phyloP scores from a whole-genome alignment of 2,329 filamentous ascomycete species.

The Pseudopyricularia cyperi region DNA sequence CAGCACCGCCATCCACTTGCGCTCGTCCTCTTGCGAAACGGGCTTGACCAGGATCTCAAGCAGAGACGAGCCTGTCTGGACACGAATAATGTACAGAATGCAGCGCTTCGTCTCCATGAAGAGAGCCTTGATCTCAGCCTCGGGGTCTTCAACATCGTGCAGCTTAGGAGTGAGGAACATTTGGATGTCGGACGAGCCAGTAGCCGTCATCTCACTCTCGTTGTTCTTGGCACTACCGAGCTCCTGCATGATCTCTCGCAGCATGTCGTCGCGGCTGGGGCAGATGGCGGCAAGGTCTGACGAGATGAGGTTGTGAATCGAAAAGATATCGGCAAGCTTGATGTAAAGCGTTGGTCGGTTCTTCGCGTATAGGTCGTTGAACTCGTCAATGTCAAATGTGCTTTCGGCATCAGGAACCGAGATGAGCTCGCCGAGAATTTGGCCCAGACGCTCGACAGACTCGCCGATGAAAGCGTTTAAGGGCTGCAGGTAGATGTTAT shows the following conservation, averaged over 20 bases:
- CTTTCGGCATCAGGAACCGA: slow-evolving; percentile 74
- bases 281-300: slow-evolving; percentile 68
- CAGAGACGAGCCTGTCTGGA: slow-evolving; percentile 84
- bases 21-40: slow-evolving; percentile 74
- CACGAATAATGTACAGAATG: slow-evolving; percentile 91
- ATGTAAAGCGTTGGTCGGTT: slow-evolving; percentile 98
- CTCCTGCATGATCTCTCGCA: slow-evolving; percentile 86
- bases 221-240: slow-evolving; percentile 94
- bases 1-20: slow-evolving; percentile 72
- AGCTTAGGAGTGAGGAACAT: slow-evolving; percentile 83
- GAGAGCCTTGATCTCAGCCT: slow-evolving; percentile 79
- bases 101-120: slow-evolving; percentile 99
- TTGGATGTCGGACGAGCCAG: slow-evolving; percentile 78
- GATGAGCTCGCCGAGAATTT: slow-evolving; percentile 67
- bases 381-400: slow-evolving; percentile 97
- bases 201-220: slow-evolving; percentile 80
- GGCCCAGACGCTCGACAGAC: slow-evolving; percentile 64
- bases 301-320: slow-evolving; percentile 80
- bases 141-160: slow-evolving; percentile 82
- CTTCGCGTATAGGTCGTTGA: slow-evolving; percentile 93
- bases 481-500: slow-evolving; percentile 91
- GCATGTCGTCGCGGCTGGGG: slow-evolving; percentile 68
- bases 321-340: slow-evolving; percentile 95
- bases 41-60: slow-evolving; percentile 91
- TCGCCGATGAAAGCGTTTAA: slow-evolving; percentile 85